Base-by-base conservation (phyloP, 2,329 filamentous ascomycete genomes). In the Daldinia eschscholtzii region DNA sequence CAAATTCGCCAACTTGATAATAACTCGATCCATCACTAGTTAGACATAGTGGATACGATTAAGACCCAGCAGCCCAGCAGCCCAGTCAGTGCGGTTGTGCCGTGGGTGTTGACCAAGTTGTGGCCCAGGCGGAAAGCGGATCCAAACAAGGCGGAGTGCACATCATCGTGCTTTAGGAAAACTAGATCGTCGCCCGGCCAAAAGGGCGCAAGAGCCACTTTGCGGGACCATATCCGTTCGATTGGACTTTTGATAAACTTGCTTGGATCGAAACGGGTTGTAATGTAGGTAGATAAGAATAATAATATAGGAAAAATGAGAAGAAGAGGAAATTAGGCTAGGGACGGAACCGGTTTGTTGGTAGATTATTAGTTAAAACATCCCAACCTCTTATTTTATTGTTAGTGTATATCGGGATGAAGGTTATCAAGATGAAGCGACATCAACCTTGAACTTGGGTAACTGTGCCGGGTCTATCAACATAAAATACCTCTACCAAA, bases 151-250 rank as follows among this genome's bases (percentile, higher is more conserved):
- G 52, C 26, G 46, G 58, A 64, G 42, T 56, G 58, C 48, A 59
- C 30, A 57, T 53, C 62, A 66, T 64, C 56, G 59, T 61, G 42
- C 59, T 56, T 46, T 63, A n/a, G 44, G n/a, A 60, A 52, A 60
- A 37, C 56, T 50, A 65, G 68, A 68, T 70, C 68, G 73, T 78
- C 74, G 67, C 74, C 76, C 67, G 72, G 76, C 73, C 75, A 77
- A 74, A 76, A 68, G 67, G 68, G 68, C 69, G 73, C 72, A 72
- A 60, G 69, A 71, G 68, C 73, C 73, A 71, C 68, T 57, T 26
- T 63, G 68, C 55, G 65, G 69, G 50, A 69, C 63, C 64, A 59
- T 53, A 12, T 35, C 60, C 59, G 33, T 63, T 63, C 55, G 44
- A 44, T 41, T 52, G 46, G 46, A 52, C 26, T 33, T 52, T 6